Evolutionary conservation across 2,329 filamentous ascomycete species (phyloP).

Genomic region (Arthrobotrys conoides): DNA sequence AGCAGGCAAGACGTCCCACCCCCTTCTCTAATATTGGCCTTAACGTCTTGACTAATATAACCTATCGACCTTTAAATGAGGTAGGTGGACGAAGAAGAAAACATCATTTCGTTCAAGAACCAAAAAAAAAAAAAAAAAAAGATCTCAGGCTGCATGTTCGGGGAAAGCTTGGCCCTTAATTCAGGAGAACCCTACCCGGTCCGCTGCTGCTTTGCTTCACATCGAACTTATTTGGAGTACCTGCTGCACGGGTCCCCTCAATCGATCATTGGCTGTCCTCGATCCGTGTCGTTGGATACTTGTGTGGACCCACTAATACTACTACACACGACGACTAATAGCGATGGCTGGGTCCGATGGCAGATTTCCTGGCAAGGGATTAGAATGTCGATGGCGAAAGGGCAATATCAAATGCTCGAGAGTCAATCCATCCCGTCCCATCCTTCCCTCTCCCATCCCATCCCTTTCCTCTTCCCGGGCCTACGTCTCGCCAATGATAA

Average conservation of each 20-base stretch:
- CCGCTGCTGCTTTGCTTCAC: constrained; percentile 30
- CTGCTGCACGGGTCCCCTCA: constrained; percentile 33
- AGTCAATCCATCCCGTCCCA: constrained; percentile 13
- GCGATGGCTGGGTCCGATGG: constrained; percentile 45
- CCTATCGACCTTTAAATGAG: constrained; percentile 56
- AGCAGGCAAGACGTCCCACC: constrained; percentile 51
- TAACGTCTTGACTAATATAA: constrained; percentile 44
- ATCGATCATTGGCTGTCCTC: constrained; percentile 39
- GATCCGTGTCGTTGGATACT: constrained; percentile 36
- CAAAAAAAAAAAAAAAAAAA: constrained; percentile 14
- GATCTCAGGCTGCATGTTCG: constrained; percentile 60
- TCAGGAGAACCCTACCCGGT: constrained; percentile 61
- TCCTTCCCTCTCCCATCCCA: not conserved
- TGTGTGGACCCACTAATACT: constrained; percentile 45
- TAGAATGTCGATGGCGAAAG: constrained; percentile 42
- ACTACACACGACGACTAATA: constrained; percentile 20
- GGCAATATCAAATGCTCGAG: constrained; percentile 29
- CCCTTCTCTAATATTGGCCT: constrained; percentile 55
- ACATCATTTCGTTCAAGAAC: constrained; percentile 14
- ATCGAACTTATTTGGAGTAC: constrained; percentile 20
- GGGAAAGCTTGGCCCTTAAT: constrained; percentile 60
- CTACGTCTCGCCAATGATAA: constrained; percentile 9
- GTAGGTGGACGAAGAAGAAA: constrained; percentile 56
- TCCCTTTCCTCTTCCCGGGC: constrained; percentile 8
- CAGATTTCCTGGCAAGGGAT: constrained; percentile 28